A percentile compares a stretch with the other conserved stretches of the same genome.
These are phyloP conservation scores for Trichosporon asahii DNA, from an alignment of 1,284 basidiomycete genomes.

Conservation along the genomic window DNA sequence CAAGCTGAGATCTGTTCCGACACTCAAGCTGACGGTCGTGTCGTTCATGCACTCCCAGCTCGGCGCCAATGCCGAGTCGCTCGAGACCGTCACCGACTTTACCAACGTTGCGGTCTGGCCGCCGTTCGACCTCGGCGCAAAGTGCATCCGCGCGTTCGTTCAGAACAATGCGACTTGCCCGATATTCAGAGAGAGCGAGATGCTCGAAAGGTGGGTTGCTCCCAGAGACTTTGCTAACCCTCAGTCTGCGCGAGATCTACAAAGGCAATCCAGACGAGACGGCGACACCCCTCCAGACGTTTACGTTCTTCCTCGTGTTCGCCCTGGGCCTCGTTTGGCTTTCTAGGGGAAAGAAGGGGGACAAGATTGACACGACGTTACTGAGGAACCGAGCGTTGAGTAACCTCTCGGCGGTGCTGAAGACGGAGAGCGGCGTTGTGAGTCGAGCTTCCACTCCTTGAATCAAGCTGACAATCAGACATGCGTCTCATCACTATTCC, in stretches of 20 bases:
- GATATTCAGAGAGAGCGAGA: not conserved
- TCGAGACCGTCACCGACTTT: not conserved
- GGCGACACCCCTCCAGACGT: constrained; percentile 17
- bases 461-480: not conserved
- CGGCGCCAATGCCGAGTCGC: not conserved
- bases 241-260: constrained; percentile 16
- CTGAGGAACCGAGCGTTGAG: constrained; percentile 11
- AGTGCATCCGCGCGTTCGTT: constrained; percentile 12
- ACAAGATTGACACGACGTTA: constrained; percentile 17
- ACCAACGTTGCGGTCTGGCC: constrained; percentile 16
- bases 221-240: not conserved
- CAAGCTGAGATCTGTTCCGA: not conserved
- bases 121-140: constrained; percentile 8
- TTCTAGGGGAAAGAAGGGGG: not conserved
- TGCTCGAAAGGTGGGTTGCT: constrained; percentile 13
- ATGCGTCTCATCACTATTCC: constrained; percentile 10
- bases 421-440: constrained; percentile 14
- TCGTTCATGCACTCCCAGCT: constrained; percentile 12
- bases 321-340: constrained; percentile 9
- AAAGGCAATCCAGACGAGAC: constrained; percentile 7
- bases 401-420: constrained; percentile 8
- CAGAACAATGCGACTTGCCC: constrained; percentile 14
- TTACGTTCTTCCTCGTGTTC: constrained; percentile 14
- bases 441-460: not conserved
- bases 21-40: constrained; percentile 8